Conservation (phyloP, 2,329 filamentous ascomycete genomes). For the Venturia asperata region DNA sequence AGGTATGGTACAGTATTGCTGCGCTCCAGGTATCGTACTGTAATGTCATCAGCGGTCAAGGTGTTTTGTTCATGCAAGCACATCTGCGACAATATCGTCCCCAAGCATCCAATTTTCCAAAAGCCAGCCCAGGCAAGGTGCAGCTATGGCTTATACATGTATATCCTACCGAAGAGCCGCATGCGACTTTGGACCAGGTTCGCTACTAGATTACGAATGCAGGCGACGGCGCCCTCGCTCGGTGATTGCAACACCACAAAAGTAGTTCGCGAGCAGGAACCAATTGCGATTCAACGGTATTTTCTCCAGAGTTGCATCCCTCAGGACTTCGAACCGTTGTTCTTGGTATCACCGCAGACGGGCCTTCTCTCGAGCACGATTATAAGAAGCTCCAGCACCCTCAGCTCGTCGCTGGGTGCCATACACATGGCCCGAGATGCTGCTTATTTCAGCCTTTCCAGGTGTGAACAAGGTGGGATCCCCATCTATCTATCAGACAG, state of each 20-base stretch:
- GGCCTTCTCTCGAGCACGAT: not conserved
- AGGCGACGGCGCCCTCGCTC: not conserved
- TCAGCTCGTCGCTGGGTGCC: not conserved
- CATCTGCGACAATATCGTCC: not conserved
- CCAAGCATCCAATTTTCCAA: not conserved
- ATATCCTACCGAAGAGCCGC: too few relatives aligned
- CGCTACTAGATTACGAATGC: not conserved
- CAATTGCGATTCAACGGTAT: conserved; percentile 9
- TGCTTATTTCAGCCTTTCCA: not conserved
- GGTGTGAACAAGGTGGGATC: not conserved
- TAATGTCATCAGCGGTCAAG: not conserved
- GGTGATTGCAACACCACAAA: not conserved
- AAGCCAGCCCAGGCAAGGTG: not conserved
- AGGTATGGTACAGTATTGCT: not conserved
- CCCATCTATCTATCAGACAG: not conserved
- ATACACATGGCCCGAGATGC: not conserved
- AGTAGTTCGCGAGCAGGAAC: not conserved
- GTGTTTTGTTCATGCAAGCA: too few relatives aligned
- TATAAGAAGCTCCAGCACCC: conserved; percentile 8
- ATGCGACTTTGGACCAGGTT: not conserved
- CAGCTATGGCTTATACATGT: not conserved
- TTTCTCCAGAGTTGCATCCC: not conserved
- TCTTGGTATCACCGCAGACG: conserved; percentile 14
- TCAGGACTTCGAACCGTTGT: conserved; percentile 14
- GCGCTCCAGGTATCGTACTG: not conserved